Percentiles rank a stretch among this genome's conserved stretches.
These are phyloP conservation scores for Russula griseocarnosa DNA, from an alignment of 768 basidiomycete species.

Conservation along the genomic window DNA sequence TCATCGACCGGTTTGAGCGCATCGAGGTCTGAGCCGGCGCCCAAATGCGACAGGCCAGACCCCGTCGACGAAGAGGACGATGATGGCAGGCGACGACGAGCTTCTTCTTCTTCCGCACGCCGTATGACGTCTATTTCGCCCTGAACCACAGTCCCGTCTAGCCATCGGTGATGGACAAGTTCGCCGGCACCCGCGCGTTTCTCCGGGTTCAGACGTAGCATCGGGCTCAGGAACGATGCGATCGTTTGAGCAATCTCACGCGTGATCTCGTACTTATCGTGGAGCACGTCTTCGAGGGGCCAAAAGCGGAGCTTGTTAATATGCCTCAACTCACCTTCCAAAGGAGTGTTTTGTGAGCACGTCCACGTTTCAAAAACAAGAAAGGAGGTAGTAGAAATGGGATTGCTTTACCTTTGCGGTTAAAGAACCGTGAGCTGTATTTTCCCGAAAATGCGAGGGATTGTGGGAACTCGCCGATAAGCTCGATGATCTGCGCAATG, in stretches of 20 bases:
- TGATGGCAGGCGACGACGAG: slow-evolving; percentile 31
- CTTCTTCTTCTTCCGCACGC: slow-evolving; percentile 55
- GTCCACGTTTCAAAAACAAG: not conserved
- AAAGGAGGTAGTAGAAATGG: slow-evolving; percentile 29
- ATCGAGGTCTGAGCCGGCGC: slow-evolving; percentile 39
- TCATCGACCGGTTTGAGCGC: slow-evolving; percentile 80
- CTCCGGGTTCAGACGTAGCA: slow-evolving; percentile 87
- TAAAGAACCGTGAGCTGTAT: slow-evolving; percentile 94
- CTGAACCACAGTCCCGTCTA: slow-evolving; percentile 79
- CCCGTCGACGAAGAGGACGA: slow-evolving; percentile 3
- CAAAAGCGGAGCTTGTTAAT: slow-evolving; percentile 93
- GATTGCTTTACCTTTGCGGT: slow-evolving; percentile 66
- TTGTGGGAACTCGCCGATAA: slow-evolving; percentile 86
- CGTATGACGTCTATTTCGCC: slow-evolving; percentile 84
- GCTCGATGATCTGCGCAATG: slow-evolving; percentile 96
- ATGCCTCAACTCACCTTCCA: slow-evolving; percentile 76
- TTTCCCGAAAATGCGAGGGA: slow-evolving; percentile 83
- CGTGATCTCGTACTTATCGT: slow-evolving; percentile 96
- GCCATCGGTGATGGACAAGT: slow-evolving; percentile 81
- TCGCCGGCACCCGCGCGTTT: slow-evolving; percentile 86
- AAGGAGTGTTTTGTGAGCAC: not conserved
- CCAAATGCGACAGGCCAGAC: not conserved
- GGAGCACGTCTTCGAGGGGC: slow-evolving; percentile 75
- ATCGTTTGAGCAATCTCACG: slow-evolving; percentile 76
- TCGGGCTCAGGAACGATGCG: slow-evolving; percentile 76